These are phyloP conservation scores for Graphium sp. DNA, from an alignment of 2,329 filamentous ascomycete genomes.

Conservation along the genomic window DNA sequence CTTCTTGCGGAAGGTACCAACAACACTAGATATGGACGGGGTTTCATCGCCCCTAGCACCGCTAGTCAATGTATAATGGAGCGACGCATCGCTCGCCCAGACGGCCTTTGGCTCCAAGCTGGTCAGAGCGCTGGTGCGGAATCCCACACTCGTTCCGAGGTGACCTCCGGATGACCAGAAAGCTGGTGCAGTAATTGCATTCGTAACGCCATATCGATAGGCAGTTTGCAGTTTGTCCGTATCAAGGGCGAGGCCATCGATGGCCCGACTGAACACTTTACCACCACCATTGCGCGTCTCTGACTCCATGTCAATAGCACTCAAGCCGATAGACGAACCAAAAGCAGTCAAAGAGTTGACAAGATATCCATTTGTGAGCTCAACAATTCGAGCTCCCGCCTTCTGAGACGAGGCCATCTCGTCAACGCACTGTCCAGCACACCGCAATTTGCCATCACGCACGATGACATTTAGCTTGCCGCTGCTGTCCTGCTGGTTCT, in stretches of 20 bases:
- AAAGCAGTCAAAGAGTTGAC: constrained; percentile 43
- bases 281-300: constrained; percentile 32
- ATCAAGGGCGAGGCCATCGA: constrained; percentile 37
- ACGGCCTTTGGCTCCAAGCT: constrained; percentile 29
- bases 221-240: constrained; percentile 37
- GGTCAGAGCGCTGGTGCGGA: constrained; percentile 30
- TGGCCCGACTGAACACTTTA: constrained; percentile 35
- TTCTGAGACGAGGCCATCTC: constrained; percentile 16
- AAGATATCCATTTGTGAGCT: constrained; percentile 41
- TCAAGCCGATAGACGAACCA: constrained; percentile 41
- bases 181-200: constrained; percentile 37
- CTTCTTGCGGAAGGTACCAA: constrained; percentile 33
- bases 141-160: constrained; percentile 40
- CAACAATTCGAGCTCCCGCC: neutral
- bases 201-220: constrained; percentile 38
- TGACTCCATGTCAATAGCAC: constrained; percentile 42
- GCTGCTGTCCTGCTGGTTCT: constrained; percentile 6
- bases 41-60: constrained; percentile 23
- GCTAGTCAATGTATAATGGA: constrained; percentile 40
- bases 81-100: constrained; percentile 33
- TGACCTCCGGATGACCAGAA: constrained; percentile 17
- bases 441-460: constrained; percentile 33
- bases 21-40: constrained; percentile 33
- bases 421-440: constrained; percentile 32
- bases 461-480: constrained; percentile 30